These are phyloP conservation scores for Plasmodium gallinaceum DNA, from an alignment of 169 alveolate species.

Conservation along the genomic window DNA sequence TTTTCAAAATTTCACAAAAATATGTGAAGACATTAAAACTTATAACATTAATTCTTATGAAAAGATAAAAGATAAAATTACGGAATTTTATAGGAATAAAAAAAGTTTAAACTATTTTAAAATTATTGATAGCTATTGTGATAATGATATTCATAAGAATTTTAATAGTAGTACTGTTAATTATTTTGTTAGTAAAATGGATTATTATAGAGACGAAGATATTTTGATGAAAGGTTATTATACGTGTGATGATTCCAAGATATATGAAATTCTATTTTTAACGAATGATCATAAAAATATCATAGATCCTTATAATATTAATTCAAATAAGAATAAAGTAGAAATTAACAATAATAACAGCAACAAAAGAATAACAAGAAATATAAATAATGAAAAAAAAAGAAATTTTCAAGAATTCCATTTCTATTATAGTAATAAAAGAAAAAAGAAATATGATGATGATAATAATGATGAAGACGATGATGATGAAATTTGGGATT, in stretches of 20 bases:
- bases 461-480: not conserved
- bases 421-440: not conserved
- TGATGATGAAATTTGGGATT: constrained; percentile 1
- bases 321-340: not conserved
- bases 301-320: not conserved
- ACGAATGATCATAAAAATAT: constrained; percentile 15
- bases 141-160: constrained; percentile 11
- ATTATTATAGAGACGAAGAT: constrained; percentile 36
- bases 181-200: constrained; percentile 47
- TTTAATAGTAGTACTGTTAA: constrained; percentile 4
- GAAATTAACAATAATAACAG: not conserved
- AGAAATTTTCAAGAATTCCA: not conserved
- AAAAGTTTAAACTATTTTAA: constrained; percentile 9
- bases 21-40: constrained; percentile 5
- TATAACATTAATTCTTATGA: not conserved
- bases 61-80: not conserved
- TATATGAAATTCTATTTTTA: constrained; percentile 35
- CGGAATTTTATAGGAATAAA: not conserved
- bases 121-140: constrained; percentile 48
- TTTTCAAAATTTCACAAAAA: not conserved
- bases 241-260: constrained; percentile 47
- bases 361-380: constrained; percentile 2
- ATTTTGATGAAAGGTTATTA: constrained; percentile 62
- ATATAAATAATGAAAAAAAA: not conserved
- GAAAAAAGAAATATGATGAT: constrained; percentile 1